Base-by-base conservation (phyloP, 2,329 filamentous ascomycete genomes). In the Alternaria triticina region DNA sequence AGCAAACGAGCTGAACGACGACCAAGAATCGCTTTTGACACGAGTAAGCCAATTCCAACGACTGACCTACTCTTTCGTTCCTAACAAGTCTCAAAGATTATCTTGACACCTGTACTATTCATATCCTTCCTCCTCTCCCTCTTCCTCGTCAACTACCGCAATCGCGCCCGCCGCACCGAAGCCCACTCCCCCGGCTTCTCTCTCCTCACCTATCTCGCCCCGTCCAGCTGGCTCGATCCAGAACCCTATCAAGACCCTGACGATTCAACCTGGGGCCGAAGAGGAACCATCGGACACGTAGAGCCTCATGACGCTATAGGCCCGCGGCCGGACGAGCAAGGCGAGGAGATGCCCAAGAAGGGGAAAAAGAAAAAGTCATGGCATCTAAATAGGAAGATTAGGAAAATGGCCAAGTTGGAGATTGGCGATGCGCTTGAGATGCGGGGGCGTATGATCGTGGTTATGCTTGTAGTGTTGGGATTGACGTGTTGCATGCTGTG, bases 41-140 rank as follows among this genome's bases (percentile, higher is more conserved):
- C 70, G 65, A 46, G 77, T 78, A 72, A 22, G 71, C 44, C 22
- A 13, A 30, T 22, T 15, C 5, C 33, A 22, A 36, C 15, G 10
- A 9, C 13, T 13, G 25, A n/a, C 13, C 7, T 36, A 12, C 4
- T 15, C 2, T 12, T 36, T 27, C 5, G 1, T 40, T n/a, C 11
- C 33, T 56, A 23, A 61, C 28, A 23, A 9, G 28, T 4, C 9
- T 13, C 33, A 59, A 55, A 80, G 80, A 71, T 82, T 62, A 64
- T 91, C 69, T 83, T 90, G 79, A 90, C 88, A 0, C 89, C 90
- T 8, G 69, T 91, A 65, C 83, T 88, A 67, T 87, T 91, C 75
- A 81, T 88, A 54, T 86, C 88, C 22, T 91, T 91, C 79, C 76
- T 92, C 45, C 49, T 91, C 67, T 91, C 89, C 2, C 85, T 92